Conservation (phyloP, 2,329 filamentous ascomycete species). For the Decorospora gaudefroyi region DNA sequence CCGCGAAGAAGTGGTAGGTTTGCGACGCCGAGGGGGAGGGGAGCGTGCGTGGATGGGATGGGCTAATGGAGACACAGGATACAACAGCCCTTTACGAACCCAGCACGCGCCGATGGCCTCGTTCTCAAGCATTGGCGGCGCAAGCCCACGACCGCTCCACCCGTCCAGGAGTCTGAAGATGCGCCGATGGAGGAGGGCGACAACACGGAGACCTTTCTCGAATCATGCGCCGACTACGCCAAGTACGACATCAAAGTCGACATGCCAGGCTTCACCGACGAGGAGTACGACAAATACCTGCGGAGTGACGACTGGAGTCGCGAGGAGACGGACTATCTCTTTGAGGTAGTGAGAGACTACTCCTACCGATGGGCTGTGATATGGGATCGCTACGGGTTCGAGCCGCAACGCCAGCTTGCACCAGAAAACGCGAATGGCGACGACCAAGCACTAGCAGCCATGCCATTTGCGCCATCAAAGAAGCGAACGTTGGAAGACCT, state of each 20-base stretch:
- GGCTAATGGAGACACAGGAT: constrained; percentile 34
- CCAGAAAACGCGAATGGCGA: constrained; percentile 29
- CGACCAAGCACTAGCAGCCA: constrained; percentile 34
- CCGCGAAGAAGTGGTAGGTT: constrained; percentile 47
- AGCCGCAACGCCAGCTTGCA: constrained; percentile 44
- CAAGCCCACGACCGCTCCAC: constrained; percentile 52
- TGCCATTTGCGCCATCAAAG: constrained; percentile 52
- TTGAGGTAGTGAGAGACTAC: constrained; percentile 74
- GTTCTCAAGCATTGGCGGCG: constrained; percentile 80
- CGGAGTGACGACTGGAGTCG: constrained; percentile 80
- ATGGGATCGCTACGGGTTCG: constrained; percentile 87
- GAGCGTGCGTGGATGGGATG: background rate
- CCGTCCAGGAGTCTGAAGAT: constrained; percentile 40
- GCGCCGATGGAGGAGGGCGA: constrained; percentile 40
- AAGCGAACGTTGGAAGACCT: constrained; percentile 82
- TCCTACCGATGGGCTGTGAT: constrained; percentile 91
- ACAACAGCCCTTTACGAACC: constrained; percentile 69
- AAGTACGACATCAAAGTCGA: constrained; percentile 86
- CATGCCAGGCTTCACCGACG: constrained; percentile 80
- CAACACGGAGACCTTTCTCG: constrained; percentile 45
- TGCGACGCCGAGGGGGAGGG: background rate
- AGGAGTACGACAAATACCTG: constrained; percentile 79
- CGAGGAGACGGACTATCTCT: constrained; percentile 91
- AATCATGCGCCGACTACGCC: constrained; percentile 66
- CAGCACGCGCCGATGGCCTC: constrained; percentile 72